phyloP scores from a whole-genome alignment of 306 rosid species.

The Sophora flavescens region DNA sequence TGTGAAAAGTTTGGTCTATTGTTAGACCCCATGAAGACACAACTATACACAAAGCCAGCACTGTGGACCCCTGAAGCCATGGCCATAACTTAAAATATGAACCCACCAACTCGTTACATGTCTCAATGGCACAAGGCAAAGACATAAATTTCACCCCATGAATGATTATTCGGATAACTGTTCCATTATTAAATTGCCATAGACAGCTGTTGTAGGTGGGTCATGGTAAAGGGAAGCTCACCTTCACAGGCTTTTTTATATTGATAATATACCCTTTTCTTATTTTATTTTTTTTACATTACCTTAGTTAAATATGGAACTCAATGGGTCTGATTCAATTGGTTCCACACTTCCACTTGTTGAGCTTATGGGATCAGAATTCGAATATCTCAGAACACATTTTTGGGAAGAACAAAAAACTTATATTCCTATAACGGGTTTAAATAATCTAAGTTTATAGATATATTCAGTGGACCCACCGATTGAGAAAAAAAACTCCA shows the following conservation, averaged over 20 bases:
- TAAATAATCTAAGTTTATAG: too few relatives aligned
- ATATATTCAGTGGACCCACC: too few relatives aligned
- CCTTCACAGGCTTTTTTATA: conserved; percentile 1
- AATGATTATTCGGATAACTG: conserved; percentile 45
- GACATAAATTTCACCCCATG: conserved; percentile 58
- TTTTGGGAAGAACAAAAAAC: too few relatives aligned
- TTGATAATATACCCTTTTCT: too few relatives aligned
- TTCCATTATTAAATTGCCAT: conserved; percentile 53
- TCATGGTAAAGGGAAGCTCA: conserved; percentile 34
- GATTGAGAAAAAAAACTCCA: too few relatives aligned
- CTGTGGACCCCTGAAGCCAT: conserved; percentile 16
- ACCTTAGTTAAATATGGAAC: too few relatives aligned
- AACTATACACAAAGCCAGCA: conserved; percentile 32
- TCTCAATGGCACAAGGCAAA: conserved; percentile 50
- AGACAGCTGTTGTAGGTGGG: conserved; percentile 40
- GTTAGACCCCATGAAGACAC: conserved; percentile 48
- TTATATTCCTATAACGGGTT: too few relatives aligned
- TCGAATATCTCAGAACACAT: too few relatives aligned
- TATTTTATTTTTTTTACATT: too few relatives aligned
- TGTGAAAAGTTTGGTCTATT: conserved; percentile 10
- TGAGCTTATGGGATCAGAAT: too few relatives aligned
- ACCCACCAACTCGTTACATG: conserved; percentile 46
- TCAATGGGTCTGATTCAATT: too few relatives aligned
- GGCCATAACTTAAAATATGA: conserved; percentile 33
- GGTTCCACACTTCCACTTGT: too few relatives aligned